Evolutionary conservation across 2,329 filamentous ascomycete species (phyloP).

Genomic region (Calonectria henricotiae): DNA sequence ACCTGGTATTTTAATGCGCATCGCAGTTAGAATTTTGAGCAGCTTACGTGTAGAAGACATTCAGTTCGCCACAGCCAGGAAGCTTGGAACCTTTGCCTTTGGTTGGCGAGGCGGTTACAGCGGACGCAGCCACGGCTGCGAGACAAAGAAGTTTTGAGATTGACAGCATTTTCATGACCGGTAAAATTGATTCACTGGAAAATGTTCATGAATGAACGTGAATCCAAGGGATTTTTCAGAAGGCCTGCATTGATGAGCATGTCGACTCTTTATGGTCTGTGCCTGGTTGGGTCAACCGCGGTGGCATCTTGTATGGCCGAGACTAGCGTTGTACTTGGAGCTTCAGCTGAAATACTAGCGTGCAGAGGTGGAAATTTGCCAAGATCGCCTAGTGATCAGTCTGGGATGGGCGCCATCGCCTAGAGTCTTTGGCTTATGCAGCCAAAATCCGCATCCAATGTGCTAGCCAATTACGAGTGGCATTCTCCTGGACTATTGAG

Average conservation of each 20-base stretch:
- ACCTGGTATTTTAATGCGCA: too few species aligned
- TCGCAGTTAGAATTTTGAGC: too few species aligned
- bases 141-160: conserved; percentile 3
- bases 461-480: neutral
- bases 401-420: neutral
- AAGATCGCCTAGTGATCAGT: neutral
- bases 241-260: neutral
- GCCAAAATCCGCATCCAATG: neutral
- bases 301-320: neutral
- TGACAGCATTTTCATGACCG: neutral
- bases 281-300: neutral
- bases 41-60: conserved; percentile 11
- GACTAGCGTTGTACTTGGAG: neutral
- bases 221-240: too few species aligned
- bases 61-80: conserved; percentile 1
- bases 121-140: neutral
- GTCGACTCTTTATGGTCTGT: neutral
- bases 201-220: neutral
- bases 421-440: neutral
- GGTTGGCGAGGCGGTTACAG: neutral
- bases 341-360: conserved; percentile 5
- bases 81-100: neutral
- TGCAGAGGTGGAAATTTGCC: neutral
- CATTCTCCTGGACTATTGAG: neutral
- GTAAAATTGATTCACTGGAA: neutral